Evolutionary conservation across 345 rosid genomes (phyloP), one percentile per base, ranked within the genome.

Genomic region (Noccaea bulbosa): DNA sequence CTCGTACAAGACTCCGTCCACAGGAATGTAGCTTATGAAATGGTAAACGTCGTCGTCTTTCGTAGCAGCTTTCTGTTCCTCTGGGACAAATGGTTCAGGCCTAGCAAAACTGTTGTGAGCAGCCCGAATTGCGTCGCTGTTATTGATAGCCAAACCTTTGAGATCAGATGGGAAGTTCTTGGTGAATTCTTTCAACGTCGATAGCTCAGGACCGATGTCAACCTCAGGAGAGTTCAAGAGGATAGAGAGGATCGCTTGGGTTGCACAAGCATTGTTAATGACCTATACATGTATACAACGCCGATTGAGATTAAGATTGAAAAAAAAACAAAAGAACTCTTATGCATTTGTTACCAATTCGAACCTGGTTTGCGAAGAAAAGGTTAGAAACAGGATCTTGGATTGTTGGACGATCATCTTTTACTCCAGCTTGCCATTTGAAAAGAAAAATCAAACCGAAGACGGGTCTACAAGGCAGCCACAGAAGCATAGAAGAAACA

Each of bases 41-140:
- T 94, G 99, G 87, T 91, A 94, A 30, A 94, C 96, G 11, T 94
- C 99, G 27, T 94, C 99, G 20, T 92, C 99, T 76, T 92, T 92
- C n/a, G 85, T 81, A 49, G 98, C 92, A 20, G 84, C 61, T 78
- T 89, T 94, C 73, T 88, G 97, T 79, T 94, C 98, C 61, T 89
- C 99, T 0, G 87, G 92, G 54, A 92, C 83, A 72, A 94, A 94
- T 37, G 99, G 99, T 80, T 92, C 98, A 3, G 98, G 97, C 77
- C 99, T 83, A n/a, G 98, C 97, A 51, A 91, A 94, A 80, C 97
- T 91, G 75, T 94, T 94, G 78, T 94, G 99, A 37, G 98, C 97
- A 8, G 86, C 57, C 7, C 99, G 88, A 27, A 94, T 89, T 7
- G 97, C 89, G 40, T 91, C 99, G 39, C 99, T 89, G 81, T 92